Base-by-base conservation (phyloP, 2,329 filamentous ascomycete species). In the Aspergillus sp. region DNA sequence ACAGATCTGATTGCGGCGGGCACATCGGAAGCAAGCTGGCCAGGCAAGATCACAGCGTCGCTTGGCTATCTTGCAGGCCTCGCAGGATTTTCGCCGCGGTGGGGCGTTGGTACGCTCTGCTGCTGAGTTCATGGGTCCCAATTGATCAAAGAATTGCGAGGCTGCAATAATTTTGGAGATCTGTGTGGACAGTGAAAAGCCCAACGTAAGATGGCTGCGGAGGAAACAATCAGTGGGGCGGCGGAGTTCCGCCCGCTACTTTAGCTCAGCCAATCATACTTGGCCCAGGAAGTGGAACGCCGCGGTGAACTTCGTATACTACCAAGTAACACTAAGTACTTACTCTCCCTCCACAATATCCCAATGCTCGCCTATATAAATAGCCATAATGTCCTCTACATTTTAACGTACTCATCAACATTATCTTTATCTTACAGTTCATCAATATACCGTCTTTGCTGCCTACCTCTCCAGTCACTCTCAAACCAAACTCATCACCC, bases 21-120 rank as follows among this genome's bases (percentile, higher is more conserved):
- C 69, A 67, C 85, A 88, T 47, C 85, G 79, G 15, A 79, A 71
- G 65, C 85, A 88, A 12, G 77, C 68, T 2, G 85, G 85, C 13
- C 79, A 68, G 17, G 77, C 78, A 39, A 83, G 79, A 64, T 85
- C 82, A 69, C 85, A 87, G 51, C 81, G 82, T 13, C 85, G 79
- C 70, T 87, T 87, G 23, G 84, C 80, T 65, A 80, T 81, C 51
- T 81, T 84, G 73, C 85, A 87, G 25, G 81, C 80, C 3, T 79
- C 74, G 66, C 85, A 88, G 3, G 85, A 84, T 72, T 85, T 87
- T 50, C 84, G 82, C 25, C 71, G 69, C 12, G 70, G 65, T 25
- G 79, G 48, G 78, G 82, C 36, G 80, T 81, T 70, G 81, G 82
- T 25, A 63, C 72, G 56, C 75, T 76, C 69, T 81, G 58, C 47